Evolutionary conservation across 176 grass and related monocot genomes (phyloP).

Genomic region (Secale cereale): DNA sequence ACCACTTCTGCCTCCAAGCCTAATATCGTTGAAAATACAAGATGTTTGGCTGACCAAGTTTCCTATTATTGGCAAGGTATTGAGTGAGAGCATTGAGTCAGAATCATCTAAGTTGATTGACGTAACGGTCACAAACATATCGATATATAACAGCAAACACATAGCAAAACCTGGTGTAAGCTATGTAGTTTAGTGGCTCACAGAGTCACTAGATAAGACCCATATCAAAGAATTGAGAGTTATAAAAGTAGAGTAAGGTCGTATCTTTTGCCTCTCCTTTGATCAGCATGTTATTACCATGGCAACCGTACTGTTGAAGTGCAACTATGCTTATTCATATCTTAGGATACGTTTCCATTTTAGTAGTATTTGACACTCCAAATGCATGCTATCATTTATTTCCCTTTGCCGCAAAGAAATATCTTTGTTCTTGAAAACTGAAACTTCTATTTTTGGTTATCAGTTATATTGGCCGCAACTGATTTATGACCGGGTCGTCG

Average conservation of each 20-base stretch:
- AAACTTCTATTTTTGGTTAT: background rate
- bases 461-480: fast-evolving
- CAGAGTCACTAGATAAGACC: too few relatives aligned
- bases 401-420: background rate
- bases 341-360: background rate
- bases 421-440: background rate
- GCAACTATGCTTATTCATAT: background rate
- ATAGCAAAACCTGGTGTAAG: too few relatives aligned
- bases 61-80: background rate
- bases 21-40: fast-evolving
- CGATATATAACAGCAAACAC: too few relatives aligned
- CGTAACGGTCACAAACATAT: background rate
- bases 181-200: too few relatives aligned
- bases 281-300: background rate
- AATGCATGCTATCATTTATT: background rate
- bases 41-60: background rate
- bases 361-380: background rate
- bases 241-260: too few relatives aligned
- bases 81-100: too few relatives aligned
- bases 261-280: too few relatives aligned
- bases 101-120: background rate
- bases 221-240: too few relatives aligned
- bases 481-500: background rate
- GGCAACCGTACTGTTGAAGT: background rate
- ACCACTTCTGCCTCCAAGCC: background rate